These are phyloP conservation scores for Chrysochromulina tobinii DNA, from an alignment of 78 protist genomes.

Conservation along the genomic window DNA sequence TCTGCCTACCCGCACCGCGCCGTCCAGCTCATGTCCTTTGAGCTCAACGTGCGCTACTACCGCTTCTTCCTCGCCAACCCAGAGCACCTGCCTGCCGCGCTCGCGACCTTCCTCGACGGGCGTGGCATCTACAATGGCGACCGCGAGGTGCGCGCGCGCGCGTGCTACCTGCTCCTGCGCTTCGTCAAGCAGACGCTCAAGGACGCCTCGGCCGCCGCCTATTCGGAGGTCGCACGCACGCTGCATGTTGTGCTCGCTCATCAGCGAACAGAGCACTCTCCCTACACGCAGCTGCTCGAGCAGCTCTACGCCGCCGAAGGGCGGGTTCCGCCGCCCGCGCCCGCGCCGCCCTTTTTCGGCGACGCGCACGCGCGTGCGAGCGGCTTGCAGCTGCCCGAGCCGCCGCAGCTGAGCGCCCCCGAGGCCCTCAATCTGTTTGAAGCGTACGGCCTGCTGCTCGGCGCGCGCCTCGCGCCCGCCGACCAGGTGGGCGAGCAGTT, in stretches of 20 bases:
- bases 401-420: neutral
- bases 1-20: neutral
- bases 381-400: neutral
- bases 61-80: conserved; percentile 6
- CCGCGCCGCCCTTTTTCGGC: neutral
- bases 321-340: no score
- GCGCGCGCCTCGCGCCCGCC: neutral
- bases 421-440: neutral
- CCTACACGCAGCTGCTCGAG: neutral
- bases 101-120: neutral
- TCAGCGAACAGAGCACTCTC: no score
- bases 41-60: neutral
- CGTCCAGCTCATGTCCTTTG: neutral
- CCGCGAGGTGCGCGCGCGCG: neutral
- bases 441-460: neutral
- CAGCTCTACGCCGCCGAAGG: neutral
- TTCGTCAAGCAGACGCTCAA: conserved; percentile 19
- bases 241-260: neutral
- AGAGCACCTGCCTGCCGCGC: neutral
- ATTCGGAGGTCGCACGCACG: neutral
- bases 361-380: neutral
- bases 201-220: neutral
- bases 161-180: neutral
- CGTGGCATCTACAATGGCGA: neutral
- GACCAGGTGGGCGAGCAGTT: neutral